Conservation (phyloP, 306 rosid species). For the Parietaria judaica region DNA sequence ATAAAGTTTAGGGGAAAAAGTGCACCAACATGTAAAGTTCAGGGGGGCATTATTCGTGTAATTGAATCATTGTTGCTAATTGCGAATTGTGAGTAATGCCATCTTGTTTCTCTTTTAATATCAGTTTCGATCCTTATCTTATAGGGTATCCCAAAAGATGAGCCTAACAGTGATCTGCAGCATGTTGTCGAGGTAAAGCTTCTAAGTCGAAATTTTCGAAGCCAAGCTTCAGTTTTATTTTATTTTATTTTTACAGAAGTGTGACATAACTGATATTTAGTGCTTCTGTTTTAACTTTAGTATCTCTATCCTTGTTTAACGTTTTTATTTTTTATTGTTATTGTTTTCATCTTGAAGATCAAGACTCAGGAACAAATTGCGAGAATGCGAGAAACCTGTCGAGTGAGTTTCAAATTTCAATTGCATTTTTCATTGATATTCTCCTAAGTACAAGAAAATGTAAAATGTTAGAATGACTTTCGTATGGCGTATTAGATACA, state of each 20-base stretch:
- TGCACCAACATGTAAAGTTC: no score
- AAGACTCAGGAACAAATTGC: constrained; percentile 62
- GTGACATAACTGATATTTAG: background rate
- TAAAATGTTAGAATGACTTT: no score
- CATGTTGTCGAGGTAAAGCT: constrained; percentile 63
- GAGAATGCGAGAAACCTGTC: constrained; percentile 80
- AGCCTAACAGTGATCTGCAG: constrained; percentile 77
- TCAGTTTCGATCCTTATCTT: background rate
- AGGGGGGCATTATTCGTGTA: background rate
- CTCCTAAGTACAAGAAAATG: no score
- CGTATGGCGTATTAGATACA: background rate
- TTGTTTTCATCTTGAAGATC: constrained; percentile 42
- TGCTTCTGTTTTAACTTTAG: constrained; percentile 3
- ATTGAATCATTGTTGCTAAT: background rate
- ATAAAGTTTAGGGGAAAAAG: no score
- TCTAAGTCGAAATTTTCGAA: background rate
- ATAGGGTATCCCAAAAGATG: constrained; percentile 77
- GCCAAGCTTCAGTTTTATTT: background rate
- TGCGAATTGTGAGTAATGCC: constrained; percentile 11
- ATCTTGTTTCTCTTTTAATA: constrained; percentile 1
- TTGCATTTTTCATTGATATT: background rate
- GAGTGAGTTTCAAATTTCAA: constrained; percentile 44
- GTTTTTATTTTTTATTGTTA: background rate
- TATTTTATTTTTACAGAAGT: background rate
- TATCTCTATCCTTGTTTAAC: background rate